phyloP scores from a whole-genome alignment of 75 land plant genomes.

The Picea sitchensis region DNA sequence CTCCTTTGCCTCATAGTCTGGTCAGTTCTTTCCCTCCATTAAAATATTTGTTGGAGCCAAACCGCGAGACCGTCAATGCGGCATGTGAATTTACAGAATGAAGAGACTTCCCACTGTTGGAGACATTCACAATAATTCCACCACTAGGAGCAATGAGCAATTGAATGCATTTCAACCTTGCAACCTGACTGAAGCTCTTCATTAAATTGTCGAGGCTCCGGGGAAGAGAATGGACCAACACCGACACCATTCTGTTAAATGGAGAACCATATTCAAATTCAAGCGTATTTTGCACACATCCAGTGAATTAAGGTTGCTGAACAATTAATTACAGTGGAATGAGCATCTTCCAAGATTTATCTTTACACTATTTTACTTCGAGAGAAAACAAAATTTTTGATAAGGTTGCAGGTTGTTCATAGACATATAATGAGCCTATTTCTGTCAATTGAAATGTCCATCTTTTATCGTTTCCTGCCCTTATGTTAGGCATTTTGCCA shows the following conservation, averaged over 20 bases:
- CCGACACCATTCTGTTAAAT: background rate
- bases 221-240: background rate
- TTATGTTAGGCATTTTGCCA: no score
- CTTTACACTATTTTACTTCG: no score
- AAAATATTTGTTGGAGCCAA: background rate
- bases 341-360: no score
- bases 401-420: no score
- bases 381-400: no score
- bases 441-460: no score
- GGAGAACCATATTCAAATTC: no score
- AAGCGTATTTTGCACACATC: no score
- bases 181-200: background rate
- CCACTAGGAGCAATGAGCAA: background rate
- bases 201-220: background rate
- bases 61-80: background rate
- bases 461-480: no score
- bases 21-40: background rate
- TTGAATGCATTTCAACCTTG: background rate
- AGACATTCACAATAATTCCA: background rate
- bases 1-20: background rate
- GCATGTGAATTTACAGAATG: background rate
- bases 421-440: no score
- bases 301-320: no score
- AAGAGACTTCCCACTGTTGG: background rate
- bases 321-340: no score